Percentiles rank a stretch among this genome's conserved stretches.
phyloP scores from a whole-genome alignment of 192 early-diverging fungal species.

The Backusella parvicylindrica region DNA sequence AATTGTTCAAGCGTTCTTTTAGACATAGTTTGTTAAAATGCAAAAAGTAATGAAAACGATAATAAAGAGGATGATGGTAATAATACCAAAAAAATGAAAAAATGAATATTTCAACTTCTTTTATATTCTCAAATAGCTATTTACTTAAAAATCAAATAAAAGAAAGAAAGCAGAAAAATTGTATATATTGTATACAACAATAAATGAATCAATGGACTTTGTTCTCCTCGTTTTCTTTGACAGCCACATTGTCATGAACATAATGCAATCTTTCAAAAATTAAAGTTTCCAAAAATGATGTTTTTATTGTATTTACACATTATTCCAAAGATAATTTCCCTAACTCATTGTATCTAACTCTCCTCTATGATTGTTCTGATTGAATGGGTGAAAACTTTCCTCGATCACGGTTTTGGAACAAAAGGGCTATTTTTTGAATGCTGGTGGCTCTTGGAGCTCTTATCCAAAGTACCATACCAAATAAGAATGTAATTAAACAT shows the following conservation, averaged over 20 bases:
- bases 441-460: not conserved
- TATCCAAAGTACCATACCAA: not conserved
- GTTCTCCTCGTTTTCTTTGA: not conserved
- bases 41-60: not conserved
- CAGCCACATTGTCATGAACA: not conserved
- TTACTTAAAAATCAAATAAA: not conserved
- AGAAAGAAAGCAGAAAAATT: too few relatives aligned
- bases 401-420: not conserved
- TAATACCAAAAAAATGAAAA: not conserved
- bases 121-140: not conserved
- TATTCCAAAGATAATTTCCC: not conserved
- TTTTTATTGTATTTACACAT: not conserved
- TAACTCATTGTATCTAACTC: not conserved
- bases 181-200: not conserved
- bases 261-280: not conserved
- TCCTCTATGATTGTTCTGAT: not conserved
- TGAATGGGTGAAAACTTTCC: not conserved
- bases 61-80: not conserved
- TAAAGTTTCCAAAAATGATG: not conserved
- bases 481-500: not conserved
- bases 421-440: not conserved
- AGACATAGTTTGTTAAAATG: not conserved
- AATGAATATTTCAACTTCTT: not conserved
- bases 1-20: not conserved
- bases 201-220: not conserved